phyloP scores from a whole-genome alignment of 2,329 filamentous ascomycete species.

The Paecilomyces formosus region DNA sequence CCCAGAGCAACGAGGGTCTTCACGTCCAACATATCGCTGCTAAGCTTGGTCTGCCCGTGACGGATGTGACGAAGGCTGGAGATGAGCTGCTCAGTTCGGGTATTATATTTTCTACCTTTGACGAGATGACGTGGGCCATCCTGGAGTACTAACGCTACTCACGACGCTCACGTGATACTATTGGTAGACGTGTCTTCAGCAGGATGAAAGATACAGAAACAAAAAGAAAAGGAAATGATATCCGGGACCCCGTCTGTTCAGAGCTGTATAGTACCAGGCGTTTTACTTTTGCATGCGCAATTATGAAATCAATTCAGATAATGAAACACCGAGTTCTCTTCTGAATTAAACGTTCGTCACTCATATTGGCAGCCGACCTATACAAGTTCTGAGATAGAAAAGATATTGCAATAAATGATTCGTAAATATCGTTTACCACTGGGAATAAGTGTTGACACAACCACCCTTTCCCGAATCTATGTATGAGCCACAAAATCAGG shows the following conservation, averaged over 20 bases:
- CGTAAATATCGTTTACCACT: not conserved
- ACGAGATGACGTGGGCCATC: constrained; percentile 87
- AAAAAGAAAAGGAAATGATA: constrained; percentile 11
- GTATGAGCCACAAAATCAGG: not conserved
- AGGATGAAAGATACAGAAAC: constrained; percentile 6
- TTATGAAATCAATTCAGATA: not conserved
- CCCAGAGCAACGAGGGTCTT: constrained; percentile 73
- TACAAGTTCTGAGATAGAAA: not conserved
- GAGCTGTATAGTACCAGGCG: not conserved
- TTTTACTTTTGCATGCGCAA: not conserved
- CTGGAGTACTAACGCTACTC: constrained; percentile 47
- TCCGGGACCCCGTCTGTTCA: constrained; percentile 12
- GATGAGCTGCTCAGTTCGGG: constrained; percentile 71
- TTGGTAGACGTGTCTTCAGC: not conserved
- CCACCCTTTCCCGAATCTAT: not conserved
- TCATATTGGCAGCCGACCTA: not conserved
- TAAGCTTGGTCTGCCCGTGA: constrained; percentile 56
- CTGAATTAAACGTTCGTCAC: not conserved
- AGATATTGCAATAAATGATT: not conserved
- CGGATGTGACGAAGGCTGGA: constrained; percentile 67
- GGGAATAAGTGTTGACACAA: not conserved
- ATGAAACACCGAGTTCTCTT: not conserved
- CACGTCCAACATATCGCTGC: constrained; percentile 71
- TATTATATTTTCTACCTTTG: constrained; percentile 81
- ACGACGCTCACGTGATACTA: not conserved